Base-by-base conservation (phyloP, 2,329 filamentous ascomycete genomes). In the Escovopsis weberi region DNA sequence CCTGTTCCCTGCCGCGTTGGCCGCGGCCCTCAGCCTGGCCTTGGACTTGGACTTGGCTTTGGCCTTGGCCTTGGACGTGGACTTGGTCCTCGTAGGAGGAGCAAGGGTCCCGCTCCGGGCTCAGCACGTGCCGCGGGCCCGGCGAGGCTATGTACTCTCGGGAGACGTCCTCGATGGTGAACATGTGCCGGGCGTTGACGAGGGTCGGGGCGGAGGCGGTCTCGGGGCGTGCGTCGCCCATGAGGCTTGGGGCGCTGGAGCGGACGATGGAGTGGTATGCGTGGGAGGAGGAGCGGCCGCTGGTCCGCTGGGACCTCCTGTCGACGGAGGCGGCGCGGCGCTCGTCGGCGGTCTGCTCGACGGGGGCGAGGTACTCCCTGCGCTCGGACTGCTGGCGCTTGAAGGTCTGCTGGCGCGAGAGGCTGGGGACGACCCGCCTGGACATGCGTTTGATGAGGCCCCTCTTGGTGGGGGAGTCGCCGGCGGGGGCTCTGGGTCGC, bases 361-460 rank as follows among this genome's bases (percentile, higher is more conserved):
- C 69, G 37, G 83, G 78, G 45, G 81, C 69, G 42, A 94, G 68
- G 53, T 78, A 80, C 51, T 83, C 77, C 51, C 86, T 74, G 48
- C 75, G 73, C 61, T 94, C 88, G 26, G 85, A 89, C 57, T 83
- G 75, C 59, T 89, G 85, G 53, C 87, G 76, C 60, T 80, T 82
- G 62, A 93, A 87, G 0, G 85, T 93, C 52, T 81, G 76, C 4
- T 79, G 69, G 39, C 85, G 75, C 34, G 86, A 85, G 33, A 94
- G 65, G 12, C 82, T 81, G 15, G 86, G 82, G 12, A 88, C 77
- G n/a, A 86, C 84, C 54, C 72, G 78, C 50, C 75, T 62, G 28
- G 66, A 66, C 46, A 63, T 58, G 46, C 67, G 67, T 42, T 64
- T 63, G 32, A 64, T 59, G 38, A 66, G 45, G 37, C 60, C 61